Evolutionary conservation across 768 basidiomycete genomes (phyloP), one percentile per base, ranked within the genome.

Genomic region (Phlegmacium glaucopus): DNA sequence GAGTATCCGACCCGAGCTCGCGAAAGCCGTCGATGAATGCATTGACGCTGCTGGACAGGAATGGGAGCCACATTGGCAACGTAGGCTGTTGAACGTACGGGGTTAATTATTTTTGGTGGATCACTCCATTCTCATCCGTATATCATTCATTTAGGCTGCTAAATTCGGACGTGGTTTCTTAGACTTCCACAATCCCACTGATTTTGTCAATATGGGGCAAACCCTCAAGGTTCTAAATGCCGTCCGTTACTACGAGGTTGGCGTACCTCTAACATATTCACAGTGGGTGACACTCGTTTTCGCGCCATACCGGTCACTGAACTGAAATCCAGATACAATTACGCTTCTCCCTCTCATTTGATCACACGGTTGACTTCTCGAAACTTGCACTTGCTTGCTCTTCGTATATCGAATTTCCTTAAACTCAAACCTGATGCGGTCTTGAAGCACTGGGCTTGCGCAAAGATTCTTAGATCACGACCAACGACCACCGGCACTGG

Each of bases 91-190:
- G 15, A 90, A 83, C 61, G 94, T 93, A 51, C 55, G 77, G 5
- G 17, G 16, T 40, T 15, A 9, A 6, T 12, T 16, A 61, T 32
- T 49, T 48, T 9, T 30, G 27, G 30, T 17, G n/a, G 48, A 44
- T 41, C 34, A 40, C 15, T 16, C 11, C 9, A 26, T 3, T 17
- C 15, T 45, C 40, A 26, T 44, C 8, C 12, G 15, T 39, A 15
- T 49, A 30, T 29, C 40, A 15, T 26, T 29, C 9, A 37, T 26
- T 1, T 54, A 95, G 90, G 93, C 94, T n/a, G 95, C 95, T 7
- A 94, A 94, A 62, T 97, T 95, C 59, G 96, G 95, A 1, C 81
- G 93, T 50, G 87, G 91, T 0, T 99, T 94, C 62, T 67, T 99
- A 53, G 96, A 98, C 61, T 75, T 93, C 22, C 89, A 93, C 61